Evolutionary conservation across 164 flowering plant genomes (phyloP).

Genomic region (Vitis rotundifolia): DNA sequence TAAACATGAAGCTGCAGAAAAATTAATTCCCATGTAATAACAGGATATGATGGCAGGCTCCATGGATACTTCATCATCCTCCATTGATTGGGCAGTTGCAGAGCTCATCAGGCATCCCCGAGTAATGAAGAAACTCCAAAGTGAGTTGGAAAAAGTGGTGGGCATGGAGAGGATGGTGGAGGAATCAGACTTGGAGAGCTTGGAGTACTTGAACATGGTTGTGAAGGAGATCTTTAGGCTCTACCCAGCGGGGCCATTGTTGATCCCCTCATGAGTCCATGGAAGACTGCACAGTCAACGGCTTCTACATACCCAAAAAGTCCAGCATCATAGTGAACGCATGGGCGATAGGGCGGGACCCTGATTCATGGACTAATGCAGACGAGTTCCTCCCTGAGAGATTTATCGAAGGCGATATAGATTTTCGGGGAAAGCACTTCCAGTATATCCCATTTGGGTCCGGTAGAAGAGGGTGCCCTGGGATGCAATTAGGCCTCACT

Average conservation of each 20-base stretch:
- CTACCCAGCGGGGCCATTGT: constrained; percentile 3
- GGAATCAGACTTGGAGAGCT: constrained; percentile 11
- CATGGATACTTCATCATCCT: neutral
- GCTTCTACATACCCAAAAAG: constrained; percentile 4
- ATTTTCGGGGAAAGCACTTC: neutral
- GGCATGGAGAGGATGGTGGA: constrained; percentile 11
- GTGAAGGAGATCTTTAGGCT: constrained; percentile 11
- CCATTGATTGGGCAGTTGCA: neutral
- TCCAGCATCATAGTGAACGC: constrained; percentile 8
- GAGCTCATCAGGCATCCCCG: neutral
- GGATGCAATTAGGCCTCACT: constrained; percentile 6
- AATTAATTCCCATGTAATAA: no score
- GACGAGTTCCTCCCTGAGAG: constrained; percentile 6
- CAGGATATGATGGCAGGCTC: neutral
- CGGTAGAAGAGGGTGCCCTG: neutral
- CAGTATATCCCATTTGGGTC: constrained; percentile 4
- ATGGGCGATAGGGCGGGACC: constrained; percentile 26
- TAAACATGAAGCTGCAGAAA: no score
- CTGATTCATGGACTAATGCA: constrained; percentile 3
- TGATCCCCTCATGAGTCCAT: constrained; percentile 4
- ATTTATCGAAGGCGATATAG: neutral
- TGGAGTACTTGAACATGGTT: constrained; percentile 14
- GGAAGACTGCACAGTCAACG: constrained; percentile 6
- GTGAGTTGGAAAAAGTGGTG: constrained; percentile 11
- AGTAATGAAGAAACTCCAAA: constrained; percentile 15